phyloP scores from a whole-genome alignment of 2,329 filamentous ascomycete species.

The Neocatenulostroma microsporum region DNA sequence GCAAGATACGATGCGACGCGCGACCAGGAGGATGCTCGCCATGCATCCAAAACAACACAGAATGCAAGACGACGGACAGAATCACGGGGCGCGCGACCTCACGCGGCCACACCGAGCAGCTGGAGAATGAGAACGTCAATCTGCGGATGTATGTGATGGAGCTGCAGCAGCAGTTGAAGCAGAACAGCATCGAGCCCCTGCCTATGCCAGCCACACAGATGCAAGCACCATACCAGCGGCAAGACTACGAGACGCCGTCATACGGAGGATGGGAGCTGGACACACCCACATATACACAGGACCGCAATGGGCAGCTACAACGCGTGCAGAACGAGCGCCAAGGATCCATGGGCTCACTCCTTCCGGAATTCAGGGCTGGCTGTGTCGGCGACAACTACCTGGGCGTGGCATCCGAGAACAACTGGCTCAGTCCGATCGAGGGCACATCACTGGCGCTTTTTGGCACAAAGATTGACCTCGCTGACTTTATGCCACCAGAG shows the following conservation, averaged over 20 bases:
- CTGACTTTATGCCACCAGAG: conserved; percentile 60
- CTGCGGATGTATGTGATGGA: conserved; percentile 60
- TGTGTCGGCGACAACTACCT: conserved; percentile 56
- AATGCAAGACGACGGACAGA: conserved; percentile 79
- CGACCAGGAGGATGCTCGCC: conserved; percentile 73
- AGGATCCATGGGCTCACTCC: conserved; percentile 16
- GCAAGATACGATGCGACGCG: conserved; percentile 83
- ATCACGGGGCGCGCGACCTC: conserved; percentile 74
- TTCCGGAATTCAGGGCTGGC: conserved; percentile 42
- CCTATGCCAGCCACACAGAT: conserved; percentile 11
- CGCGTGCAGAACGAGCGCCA: conserved; percentile 9
- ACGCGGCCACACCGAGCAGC: conserved; percentile 67
- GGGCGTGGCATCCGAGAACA: conserved; percentile 55
- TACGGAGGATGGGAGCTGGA: no score
- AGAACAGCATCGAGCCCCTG: conserved; percentile 51
- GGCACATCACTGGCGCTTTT: conserved; percentile 71
- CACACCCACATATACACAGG: neutral
- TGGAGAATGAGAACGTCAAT: conserved; percentile 64
- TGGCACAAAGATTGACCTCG: conserved; percentile 71
- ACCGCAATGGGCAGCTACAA: conserved; percentile 3
- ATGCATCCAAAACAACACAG: conserved; percentile 65
- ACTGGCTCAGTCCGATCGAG: conserved; percentile 63
- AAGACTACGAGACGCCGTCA: neutral
- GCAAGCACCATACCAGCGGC: no score
- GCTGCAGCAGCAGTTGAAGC: conserved; percentile 58